Evolutionary conservation across 106 monocot genomes (phyloP).

Genomic region (Phalaenopsis equestris): DNA sequence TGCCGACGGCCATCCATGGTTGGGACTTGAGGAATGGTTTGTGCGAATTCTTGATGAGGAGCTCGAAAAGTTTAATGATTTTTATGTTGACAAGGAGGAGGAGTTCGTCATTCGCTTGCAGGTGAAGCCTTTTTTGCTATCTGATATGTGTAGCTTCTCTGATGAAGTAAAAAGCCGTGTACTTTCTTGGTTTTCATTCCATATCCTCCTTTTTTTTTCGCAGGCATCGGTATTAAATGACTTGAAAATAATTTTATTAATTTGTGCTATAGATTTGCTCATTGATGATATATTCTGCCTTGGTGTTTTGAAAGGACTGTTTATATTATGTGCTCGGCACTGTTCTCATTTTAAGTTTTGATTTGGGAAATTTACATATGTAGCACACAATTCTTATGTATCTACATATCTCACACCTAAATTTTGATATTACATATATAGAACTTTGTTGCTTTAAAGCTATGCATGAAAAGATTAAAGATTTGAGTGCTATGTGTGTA

Average conservation of each 20-base stretch:
- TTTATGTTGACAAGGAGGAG: constrained; percentile 96
- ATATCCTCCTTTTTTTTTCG: not conserved
- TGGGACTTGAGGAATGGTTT: constrained; percentile 64
- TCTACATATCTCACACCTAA: too few species aligned
- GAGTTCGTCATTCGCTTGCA: constrained; percentile 85
- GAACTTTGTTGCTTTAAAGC: too few species aligned
- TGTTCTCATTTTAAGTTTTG: not conserved
- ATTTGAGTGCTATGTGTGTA: too few species aligned
- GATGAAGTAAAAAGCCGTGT: not conserved
- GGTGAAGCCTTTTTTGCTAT: constrained; percentile 17
- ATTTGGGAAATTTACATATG: not conserved
- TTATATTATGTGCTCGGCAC: not conserved
- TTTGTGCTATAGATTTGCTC: not conserved
- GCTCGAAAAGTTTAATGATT: constrained; percentile 93
- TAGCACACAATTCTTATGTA: too few species aligned
- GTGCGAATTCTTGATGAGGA: constrained; percentile 68
- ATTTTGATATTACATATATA: too few species aligned
- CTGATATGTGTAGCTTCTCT: not conserved
- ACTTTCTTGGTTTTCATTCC: not conserved
- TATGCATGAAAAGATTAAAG: too few species aligned
- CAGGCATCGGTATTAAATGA: not conserved
- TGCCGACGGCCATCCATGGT: constrained; percentile 3
- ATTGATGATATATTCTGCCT: not conserved
- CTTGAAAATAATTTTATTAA: not conserved
- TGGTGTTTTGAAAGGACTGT: not conserved